Evolutionary conservation across 2,329 filamentous ascomycete genomes (phyloP), one percentile per base, ranked within the genome.

Genomic region (Penicillium carneum): DNA sequence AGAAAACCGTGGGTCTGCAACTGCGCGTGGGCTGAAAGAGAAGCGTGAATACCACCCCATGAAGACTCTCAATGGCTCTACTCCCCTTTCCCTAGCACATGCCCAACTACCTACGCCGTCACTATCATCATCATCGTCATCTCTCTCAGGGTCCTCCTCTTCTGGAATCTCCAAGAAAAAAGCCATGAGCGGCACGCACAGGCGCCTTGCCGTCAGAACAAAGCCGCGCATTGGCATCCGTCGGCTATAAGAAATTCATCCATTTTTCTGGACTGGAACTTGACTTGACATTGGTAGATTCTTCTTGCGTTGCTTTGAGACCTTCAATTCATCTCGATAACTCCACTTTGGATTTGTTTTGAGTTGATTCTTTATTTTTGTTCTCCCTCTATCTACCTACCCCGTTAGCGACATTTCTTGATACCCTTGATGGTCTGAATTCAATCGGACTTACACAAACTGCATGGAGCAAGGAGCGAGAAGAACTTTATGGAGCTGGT

Each of bases 221-320:
- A 78, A 78, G 59, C 71, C 76, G 1, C 71, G 76, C 14, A 71
- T 75, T 49, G 76, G 76, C 0, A 66, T 78, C 31, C 74, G 76
- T 38, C 69, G 76, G 47, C 64, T 78, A 38, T 78, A 59, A 71
- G n/a, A 23, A 14, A 9, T 7, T n/a, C 9, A 14, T 34, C 29
- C 5, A 23, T 33, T 7, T 26, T 18, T 42, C 18, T 18, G 20
- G 8, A 10, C 20, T 8, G 5, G 23, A 26, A 26, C 23, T 33
- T 20, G 23, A 33, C n/a, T 4, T 11, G 16, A 42, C 20, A 16
- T 11, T 18, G 41, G n/a, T 45, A 10, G 20, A 23, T 23, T 23
- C 20, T 23, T 23, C 20, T 23, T 23, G 26, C 23, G 12, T 26
- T 59, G 49, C 47, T 31, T 34, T 20, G 38, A 26, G 38, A 23